Evolutionary conservation across 345 rosid species (phyloP), one percentile per base, ranked within the genome.

Genomic region (Populus tremula): DNA sequence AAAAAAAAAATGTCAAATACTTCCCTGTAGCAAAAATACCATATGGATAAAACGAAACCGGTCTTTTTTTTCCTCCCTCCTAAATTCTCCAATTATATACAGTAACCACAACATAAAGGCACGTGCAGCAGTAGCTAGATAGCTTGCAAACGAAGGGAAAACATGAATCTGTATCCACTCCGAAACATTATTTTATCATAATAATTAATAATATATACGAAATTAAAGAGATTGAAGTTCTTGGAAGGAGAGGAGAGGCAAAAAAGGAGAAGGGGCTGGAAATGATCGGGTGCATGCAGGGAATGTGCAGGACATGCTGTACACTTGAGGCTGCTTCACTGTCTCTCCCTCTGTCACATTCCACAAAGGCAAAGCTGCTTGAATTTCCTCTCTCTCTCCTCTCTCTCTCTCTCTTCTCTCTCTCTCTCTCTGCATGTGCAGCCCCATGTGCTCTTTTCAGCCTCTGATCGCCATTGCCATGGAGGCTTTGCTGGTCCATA

Each of bases 261-360:
- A 45, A 18, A 36, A 14, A 20, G 38, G 38, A 23, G 13, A 11
- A 5, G 8, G 38, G 62, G 29, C 27, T 77, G 12, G 50, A 73
- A 2, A 43, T 13, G 59, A 71, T 50, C 72, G 76, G 84, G 20
- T 43, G 33, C 47, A 80, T 83, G 91, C 86, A 82, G 88, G 90
- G 91, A 90, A 89, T 91, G 89, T 88, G 92, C 80, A 80, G 89
- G 84, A 88, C 88, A 88, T 88, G 90, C 39, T 82, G 88, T 87
- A 82, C 84, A 86, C 45, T 79, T 62, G 59, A 81, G 84, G 85
- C 82, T 82, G 91, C 87, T 67, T 76, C 83, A 80, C 87, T 87
- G 89, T 88, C 89, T 75, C 75, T 16, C 66, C 80, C 74, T 27
- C 62, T 67, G 35, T 77, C 84, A 68, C 80, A 29, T 45, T 35